Evolutionary conservation across 2,329 filamentous ascomycete species (phyloP).

Genomic region (Colletotrichum lentis): DNA sequence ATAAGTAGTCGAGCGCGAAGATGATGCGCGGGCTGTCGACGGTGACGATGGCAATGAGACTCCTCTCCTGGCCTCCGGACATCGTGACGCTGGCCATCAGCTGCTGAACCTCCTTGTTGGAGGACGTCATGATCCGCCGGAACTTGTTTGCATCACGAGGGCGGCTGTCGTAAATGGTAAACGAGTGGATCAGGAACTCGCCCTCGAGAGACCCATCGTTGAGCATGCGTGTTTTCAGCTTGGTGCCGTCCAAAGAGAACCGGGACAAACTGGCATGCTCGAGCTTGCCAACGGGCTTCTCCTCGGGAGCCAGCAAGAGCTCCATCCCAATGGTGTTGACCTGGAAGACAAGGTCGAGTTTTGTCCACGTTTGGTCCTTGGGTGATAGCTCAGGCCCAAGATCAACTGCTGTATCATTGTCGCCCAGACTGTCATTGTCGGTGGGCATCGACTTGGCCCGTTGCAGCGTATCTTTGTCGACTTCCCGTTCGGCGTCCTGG

Average conservation of each 20-base stretch:
- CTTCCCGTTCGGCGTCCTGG: conserved; percentile 76
- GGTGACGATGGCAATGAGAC: conserved; percentile 88
- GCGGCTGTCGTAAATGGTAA: conserved; percentile 94
- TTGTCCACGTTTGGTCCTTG: conserved; percentile 81
- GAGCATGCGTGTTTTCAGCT: conserved; percentile 90
- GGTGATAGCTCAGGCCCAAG: conserved; percentile 76
- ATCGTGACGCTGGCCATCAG: conserved; percentile 98
- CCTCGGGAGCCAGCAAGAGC: conserved; percentile 78
- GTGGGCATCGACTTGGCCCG: conserved; percentile 53
- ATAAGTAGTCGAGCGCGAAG: conserved; percentile 93
- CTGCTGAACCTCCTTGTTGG: conserved; percentile 94
- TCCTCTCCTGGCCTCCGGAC: conserved; percentile 81
- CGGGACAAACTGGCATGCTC: conserved; percentile 85
- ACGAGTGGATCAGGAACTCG: conserved; percentile 90
- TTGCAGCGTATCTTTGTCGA: conserved; percentile 66
- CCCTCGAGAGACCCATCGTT: conserved; percentile 91
- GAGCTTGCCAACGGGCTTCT: conserved; percentile 79
- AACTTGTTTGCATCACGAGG: conserved; percentile 91
- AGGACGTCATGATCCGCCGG: conserved; percentile 96
- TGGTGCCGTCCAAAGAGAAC: conserved; percentile 93
- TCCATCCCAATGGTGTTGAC: conserved; percentile 89
- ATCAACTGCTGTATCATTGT: conserved; percentile 55
- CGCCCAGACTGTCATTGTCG: conserved; percentile 42
- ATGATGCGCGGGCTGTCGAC: conserved; percentile 95
- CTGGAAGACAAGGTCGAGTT: conserved; percentile 90